phyloP scores from a whole-genome alignment of 2,329 filamentous ascomycete species.

The Septoria linicola region DNA sequence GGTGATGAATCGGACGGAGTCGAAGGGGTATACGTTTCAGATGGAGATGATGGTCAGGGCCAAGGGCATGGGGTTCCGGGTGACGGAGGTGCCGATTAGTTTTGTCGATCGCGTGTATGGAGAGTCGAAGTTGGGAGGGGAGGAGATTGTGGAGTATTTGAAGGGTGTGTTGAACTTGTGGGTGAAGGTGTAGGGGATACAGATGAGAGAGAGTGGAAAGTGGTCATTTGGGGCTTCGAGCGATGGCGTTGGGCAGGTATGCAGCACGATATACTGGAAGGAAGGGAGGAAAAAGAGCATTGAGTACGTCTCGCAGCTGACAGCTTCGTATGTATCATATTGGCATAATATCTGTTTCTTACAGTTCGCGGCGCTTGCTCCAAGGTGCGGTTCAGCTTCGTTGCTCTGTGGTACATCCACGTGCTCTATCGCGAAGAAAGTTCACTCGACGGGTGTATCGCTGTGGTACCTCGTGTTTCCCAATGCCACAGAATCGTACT shows the following conservation, averaged over 20 bases:
- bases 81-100: slow-evolving; percentile 91
- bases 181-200: slow-evolving; percentile 47
- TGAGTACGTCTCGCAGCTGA: slow-evolving; percentile 1
- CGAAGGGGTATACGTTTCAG: slow-evolving; percentile 98
- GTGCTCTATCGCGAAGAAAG: too few species aligned
- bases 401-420: too few species aligned
- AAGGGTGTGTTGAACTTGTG: slow-evolving; percentile 59
- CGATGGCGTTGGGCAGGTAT: slow-evolving; percentile 22
- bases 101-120: slow-evolving; percentile 96
- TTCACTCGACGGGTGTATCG: too few species aligned
- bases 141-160: slow-evolving; percentile 95
- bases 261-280: not conserved
- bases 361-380: too few species aligned
- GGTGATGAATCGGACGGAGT: slow-evolving; percentile 86
- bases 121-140: slow-evolving; percentile 88
- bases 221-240: slow-evolving; percentile 6
- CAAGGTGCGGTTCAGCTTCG: too few species aligned
- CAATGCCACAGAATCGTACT: too few species aligned
- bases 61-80: slow-evolving; percentile 90
- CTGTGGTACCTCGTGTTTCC: too few species aligned
- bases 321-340: slow-evolving; percentile 21
- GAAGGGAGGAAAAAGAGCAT: slow-evolving; percentile 6
- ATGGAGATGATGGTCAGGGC: slow-evolving; percentile 99
- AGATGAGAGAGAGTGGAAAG: not conserved
- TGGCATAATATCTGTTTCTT: not conserved